Percentiles rank a stretch among this genome's conserved stretches.
These are phyloP conservation scores for Rhizoclosmatium globosum DNA, from an alignment of 192 early-diverging fungal genomes.

Conservation along the genomic window DNA sequence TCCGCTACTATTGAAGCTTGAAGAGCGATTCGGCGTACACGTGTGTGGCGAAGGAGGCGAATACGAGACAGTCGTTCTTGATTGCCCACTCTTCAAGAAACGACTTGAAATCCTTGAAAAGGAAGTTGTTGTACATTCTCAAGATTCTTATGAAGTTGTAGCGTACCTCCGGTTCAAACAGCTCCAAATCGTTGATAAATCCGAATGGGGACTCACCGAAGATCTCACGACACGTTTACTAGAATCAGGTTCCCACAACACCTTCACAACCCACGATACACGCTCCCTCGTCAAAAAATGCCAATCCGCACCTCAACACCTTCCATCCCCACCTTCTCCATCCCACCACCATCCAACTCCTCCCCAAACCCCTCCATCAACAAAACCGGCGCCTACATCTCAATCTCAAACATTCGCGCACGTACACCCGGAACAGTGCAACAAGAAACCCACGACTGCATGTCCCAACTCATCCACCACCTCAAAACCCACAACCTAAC, in stretches of 20 bases:
- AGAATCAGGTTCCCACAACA: constrained; percentile 11
- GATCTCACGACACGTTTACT: constrained; percentile 23
- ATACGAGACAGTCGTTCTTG: constrained; percentile 92
- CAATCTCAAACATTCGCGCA: not conserved
- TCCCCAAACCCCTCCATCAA: not conserved
- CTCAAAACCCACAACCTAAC: constrained; percentile 48
- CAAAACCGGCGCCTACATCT: not conserved
- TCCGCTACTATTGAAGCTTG: constrained; percentile 72
- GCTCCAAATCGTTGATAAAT: constrained; percentile 75
- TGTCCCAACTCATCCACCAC: constrained; percentile 44
- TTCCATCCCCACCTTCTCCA: too few relatives aligned
- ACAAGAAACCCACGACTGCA: constrained; percentile 26
- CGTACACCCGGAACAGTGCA: not conserved
- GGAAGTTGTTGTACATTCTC: constrained; percentile 78
- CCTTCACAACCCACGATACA: too few relatives aligned
- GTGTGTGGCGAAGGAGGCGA: constrained; percentile 98
- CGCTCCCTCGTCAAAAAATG: too few relatives aligned
- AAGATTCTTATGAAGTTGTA: constrained; percentile 84
- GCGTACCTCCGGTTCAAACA: constrained; percentile 79
- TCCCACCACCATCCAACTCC: too few relatives aligned
- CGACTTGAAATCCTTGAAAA: constrained; percentile 80
- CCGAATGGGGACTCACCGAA: constrained; percentile 37
- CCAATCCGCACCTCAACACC: too few relatives aligned
- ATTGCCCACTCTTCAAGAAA: constrained; percentile 90
- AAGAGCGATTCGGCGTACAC: constrained; percentile 82